These are phyloP conservation scores for Paspalum notatum DNA, from an alignment of 176 grass and related monocot genomes.

Conservation along the genomic window DNA sequence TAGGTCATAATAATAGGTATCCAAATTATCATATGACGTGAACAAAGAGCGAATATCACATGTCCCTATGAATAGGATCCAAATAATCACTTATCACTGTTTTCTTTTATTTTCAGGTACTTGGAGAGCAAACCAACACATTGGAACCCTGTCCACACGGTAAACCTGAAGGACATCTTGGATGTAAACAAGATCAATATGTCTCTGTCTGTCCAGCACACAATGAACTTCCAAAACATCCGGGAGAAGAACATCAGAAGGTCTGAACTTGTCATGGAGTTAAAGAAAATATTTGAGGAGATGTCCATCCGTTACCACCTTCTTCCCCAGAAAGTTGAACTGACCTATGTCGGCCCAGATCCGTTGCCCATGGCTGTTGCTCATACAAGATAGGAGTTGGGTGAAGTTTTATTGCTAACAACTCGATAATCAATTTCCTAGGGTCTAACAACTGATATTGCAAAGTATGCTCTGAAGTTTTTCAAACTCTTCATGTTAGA, in stretches of 20 bases:
- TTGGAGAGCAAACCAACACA: slow-evolving; percentile 90
- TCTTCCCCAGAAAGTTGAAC: slow-evolving; percentile 73
- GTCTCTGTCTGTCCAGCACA: slow-evolving; percentile 69
- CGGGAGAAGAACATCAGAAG: slow-evolving; percentile 73
- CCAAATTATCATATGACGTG: not conserved
- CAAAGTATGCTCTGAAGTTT: not conserved
- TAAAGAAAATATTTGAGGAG: slow-evolving; percentile 94
- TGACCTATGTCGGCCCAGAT: slow-evolving; percentile 55
- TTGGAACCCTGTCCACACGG: slow-evolving; percentile 71
- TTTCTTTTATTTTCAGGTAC: slow-evolving; percentile 59
- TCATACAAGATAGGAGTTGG: slow-evolving; percentile 39
- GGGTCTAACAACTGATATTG: not conserved
- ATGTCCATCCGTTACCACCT: slow-evolving; percentile 65
- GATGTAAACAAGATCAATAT: slow-evolving; percentile 94
- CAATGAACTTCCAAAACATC: slow-evolving; percentile 96
- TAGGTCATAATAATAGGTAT: not conserved
- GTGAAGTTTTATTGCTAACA: slow-evolving; percentile 11
- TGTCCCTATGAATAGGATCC: not conserved
- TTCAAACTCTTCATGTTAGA: slow-evolving; percentile 17
- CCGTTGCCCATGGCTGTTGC: slow-evolving; percentile 52
- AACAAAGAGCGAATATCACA: not conserved
- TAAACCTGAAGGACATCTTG: slow-evolving; percentile 82
- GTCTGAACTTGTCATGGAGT: slow-evolving; percentile 80
- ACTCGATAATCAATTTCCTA: not conserved
- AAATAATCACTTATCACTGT: not conserved